Evolutionary conservation across 2,329 filamentous ascomycete species (phyloP).

Genomic region (Diaporthe ampelina): DNA sequence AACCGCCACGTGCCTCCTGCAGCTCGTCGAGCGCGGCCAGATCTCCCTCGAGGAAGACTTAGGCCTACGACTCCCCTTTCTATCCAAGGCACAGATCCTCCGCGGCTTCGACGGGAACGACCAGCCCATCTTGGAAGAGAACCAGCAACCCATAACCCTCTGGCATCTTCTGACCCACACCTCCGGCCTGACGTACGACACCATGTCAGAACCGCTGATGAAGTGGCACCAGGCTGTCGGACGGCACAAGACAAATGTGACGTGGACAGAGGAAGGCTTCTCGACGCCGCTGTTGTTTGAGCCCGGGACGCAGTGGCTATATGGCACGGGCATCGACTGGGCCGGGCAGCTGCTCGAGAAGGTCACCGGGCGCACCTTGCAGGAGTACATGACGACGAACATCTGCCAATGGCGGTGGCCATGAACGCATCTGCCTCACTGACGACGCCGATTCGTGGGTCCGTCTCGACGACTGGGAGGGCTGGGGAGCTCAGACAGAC

Average conservation of each 20-base stretch:
- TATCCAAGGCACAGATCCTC: constrained; percentile 59
- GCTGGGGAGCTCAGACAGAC: constrained; percentile 7
- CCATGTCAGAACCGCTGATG: constrained; percentile 45
- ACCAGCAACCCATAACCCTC: constrained; percentile 56
- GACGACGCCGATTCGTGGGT: constrained; percentile 15
- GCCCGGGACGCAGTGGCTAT: constrained; percentile 49
- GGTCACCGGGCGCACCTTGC: constrained; percentile 44
- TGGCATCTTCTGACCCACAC: constrained; percentile 63
- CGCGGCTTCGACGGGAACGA: constrained; percentile 56
- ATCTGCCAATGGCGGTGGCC: constrained; percentile 41
- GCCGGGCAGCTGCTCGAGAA: constrained; percentile 47
- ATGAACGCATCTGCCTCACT: constrained; percentile 1
- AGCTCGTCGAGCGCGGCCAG: constrained; percentile 54
- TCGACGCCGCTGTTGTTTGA: constrained; percentile 49
- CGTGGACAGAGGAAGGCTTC: constrained; percentile 43
- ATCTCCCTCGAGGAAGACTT: constrained; percentile 56
- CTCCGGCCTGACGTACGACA: constrained; percentile 58
- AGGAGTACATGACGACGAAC: constrained; percentile 45
- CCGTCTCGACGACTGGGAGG: constrained; percentile 19
- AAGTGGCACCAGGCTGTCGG: constrained; percentile 35
- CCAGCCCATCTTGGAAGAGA: constrained; percentile 48
- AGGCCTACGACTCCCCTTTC: constrained; percentile 56
- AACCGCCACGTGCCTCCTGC: constrained; percentile 54
- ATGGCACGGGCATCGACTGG: constrained; percentile 51
- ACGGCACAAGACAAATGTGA: constrained; percentile 34